Evolutionary conservation across 345 rosid genomes (phyloP).

Genomic region (Camelina laxa): DNA sequence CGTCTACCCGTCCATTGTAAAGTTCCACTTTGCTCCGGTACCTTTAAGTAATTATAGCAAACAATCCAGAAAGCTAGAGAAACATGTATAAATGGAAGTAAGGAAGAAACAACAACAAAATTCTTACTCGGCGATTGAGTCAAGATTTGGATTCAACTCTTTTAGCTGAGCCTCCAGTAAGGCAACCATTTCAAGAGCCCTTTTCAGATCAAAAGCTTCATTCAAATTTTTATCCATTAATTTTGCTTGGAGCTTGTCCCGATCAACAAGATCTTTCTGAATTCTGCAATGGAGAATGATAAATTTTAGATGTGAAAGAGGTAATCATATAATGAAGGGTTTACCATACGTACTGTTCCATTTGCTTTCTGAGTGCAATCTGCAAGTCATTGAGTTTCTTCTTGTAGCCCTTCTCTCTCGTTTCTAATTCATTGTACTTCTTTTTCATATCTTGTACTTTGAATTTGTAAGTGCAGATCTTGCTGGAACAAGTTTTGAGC

Average conservation of each 20-base stretch:
- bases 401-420: slow-evolving; percentile 80
- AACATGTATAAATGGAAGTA: slow-evolving; percentile 3
- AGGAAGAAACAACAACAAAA: slow-evolving; percentile 2
- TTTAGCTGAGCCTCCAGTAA: slow-evolving; percentile 87
- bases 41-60: slow-evolving; percentile 47
- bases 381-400: slow-evolving; percentile 80
- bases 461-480: no score
- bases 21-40: slow-evolving; percentile 72
- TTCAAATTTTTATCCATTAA: slow-evolving; percentile 60
- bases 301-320: slow-evolving; percentile 32
- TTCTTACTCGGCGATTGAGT: slow-evolving; percentile 88
- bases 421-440: slow-evolving; percentile 69
- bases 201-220: slow-evolving; percentile 66
- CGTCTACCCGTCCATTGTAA: slow-evolving; percentile 79
- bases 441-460: slow-evolving; percentile 83
- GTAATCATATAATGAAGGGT: slow-evolving; percentile 22
- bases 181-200: slow-evolving; percentile 77
- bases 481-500: no score
- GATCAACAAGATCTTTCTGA: slow-evolving; percentile 85
- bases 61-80: slow-evolving; percentile 23
- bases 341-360: slow-evolving; percentile 79
- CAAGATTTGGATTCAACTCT: slow-evolving; percentile 96
- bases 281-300: slow-evolving; percentile 62
- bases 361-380: slow-evolving; percentile 64
- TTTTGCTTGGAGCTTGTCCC: slow-evolving; percentile 86